Evolutionary conservation across 441 rosid species (phyloP).

Genomic region (Eruca vesicaria): DNA sequence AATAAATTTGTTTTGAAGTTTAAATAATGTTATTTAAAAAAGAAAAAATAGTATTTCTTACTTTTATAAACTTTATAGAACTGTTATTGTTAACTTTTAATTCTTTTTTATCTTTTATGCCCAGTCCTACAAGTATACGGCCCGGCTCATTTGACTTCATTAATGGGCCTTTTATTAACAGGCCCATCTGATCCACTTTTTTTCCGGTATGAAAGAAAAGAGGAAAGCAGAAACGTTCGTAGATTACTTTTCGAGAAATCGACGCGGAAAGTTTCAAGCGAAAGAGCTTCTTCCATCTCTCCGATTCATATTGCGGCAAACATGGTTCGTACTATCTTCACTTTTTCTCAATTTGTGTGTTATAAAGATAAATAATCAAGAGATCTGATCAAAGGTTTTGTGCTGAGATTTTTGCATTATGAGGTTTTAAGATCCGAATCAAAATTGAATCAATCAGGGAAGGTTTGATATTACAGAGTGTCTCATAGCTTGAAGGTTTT

Average conservation of each 20-base stretch:
- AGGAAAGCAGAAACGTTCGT: not conserved
- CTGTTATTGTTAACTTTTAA: too few relatives aligned
- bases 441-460: not conserved
- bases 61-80: too few relatives aligned
- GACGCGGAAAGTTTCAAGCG: conserved; percentile 10
- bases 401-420: not conserved
- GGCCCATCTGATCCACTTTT: not conserved
- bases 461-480: not conserved
- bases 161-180: not conserved
- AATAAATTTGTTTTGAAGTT: too few relatives aligned
- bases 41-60: too few relatives aligned
- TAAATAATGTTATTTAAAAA: too few relatives aligned
- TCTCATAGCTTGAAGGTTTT: not conserved
- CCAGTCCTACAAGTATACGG: too few relatives aligned
- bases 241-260: not conserved
- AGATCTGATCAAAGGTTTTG: not conserved
- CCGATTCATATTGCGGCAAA: not conserved
- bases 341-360: not conserved
- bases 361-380: not conserved
- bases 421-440: conserved; percentile 13
- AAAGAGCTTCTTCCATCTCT: not conserved
- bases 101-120: too few relatives aligned
- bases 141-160: not conserved
- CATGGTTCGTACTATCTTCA: conserved; percentile 21
- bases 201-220: not conserved